These are phyloP conservation scores for Mycena citricolor DNA, from an alignment of 1,284 basidiomycete genomes.

Conservation along the genomic window DNA sequence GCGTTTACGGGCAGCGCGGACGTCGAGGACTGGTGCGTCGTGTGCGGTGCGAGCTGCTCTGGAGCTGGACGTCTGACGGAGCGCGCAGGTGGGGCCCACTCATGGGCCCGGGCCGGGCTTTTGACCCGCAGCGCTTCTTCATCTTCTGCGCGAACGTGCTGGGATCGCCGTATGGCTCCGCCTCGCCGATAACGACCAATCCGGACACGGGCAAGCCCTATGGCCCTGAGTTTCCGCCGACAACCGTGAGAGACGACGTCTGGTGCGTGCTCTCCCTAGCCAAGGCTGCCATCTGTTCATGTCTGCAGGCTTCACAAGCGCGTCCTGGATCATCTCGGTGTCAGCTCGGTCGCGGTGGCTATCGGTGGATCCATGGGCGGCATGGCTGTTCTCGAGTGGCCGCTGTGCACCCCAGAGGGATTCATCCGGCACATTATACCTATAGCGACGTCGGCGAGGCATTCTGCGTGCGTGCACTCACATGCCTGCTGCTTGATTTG, in stretches of 20 bases:
- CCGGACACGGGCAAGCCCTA: slow-evolving; percentile 76
- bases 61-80: no score
- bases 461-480: slow-evolving; percentile 62
- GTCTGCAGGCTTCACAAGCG: slow-evolving; percentile 89
- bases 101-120: slow-evolving; percentile 86
- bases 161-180: slow-evolving; percentile 93
- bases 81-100: slow-evolving; percentile 99
- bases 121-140: slow-evolving; percentile 87
- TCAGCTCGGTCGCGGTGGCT: slow-evolving; percentile 81
- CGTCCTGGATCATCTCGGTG: slow-evolving; percentile 83
- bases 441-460: slow-evolving; percentile 90
- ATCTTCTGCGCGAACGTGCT: slow-evolving; percentile 94
- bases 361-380: slow-evolving; percentile 99
- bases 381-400: slow-evolving; percentile 96
- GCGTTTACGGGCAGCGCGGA: slow-evolving; percentile 96
- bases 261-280: slow-evolving; percentile 43
- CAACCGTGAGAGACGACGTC: slow-evolving; percentile 92
- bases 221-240: slow-evolving; percentile 93
- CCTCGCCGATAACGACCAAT: slow-evolving; percentile 82
- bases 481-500: neutral
- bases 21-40: slow-evolving; percentile 89
- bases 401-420: slow-evolving; percentile 79
- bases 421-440: slow-evolving; percentile 87
- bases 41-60: slow-evolving; percentile 1
- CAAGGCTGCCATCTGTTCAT: neutral